Percentiles rank a stretch among this genome's conserved stretches.
phyloP scores from a whole-genome alignment of 83 land plant genomes.

The Picea abies region DNA sequence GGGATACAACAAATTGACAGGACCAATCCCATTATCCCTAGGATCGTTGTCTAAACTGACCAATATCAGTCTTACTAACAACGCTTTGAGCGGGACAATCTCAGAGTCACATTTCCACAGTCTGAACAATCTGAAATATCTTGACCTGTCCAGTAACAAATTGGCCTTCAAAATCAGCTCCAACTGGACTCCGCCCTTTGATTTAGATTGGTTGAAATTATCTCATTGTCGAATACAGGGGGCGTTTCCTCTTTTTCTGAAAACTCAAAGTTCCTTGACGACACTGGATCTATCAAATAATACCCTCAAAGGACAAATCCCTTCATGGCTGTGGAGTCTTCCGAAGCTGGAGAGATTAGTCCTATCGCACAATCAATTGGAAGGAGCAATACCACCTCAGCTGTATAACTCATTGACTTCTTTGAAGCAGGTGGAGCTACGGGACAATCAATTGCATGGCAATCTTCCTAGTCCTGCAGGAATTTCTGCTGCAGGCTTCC shows the following conservation, averaged over 20 bases:
- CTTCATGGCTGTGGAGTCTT: background rate
- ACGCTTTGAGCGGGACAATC: constrained; percentile 23
- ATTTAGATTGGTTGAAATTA: background rate
- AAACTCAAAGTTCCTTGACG: constrained; percentile 1
- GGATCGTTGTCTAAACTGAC: constrained; percentile 32
- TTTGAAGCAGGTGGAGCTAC: background rate
- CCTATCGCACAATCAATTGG: background rate
- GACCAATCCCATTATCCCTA: constrained; percentile 45
- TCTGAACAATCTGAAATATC: constrained; percentile 21
- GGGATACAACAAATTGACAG: constrained; percentile 57
- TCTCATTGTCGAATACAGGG: background rate
- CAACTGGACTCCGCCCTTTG: constrained; percentile 1
- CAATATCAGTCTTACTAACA: constrained; percentile 44
- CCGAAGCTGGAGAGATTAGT: background rate
- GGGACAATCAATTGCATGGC: background rate
- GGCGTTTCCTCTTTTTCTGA: background rate
- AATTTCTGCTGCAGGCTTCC: background rate
- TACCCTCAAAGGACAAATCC: constrained; percentile 38
- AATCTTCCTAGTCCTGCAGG: background rate
- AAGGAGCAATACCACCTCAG: background rate
- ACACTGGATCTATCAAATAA: constrained; percentile 53
- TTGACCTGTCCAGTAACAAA: background rate
- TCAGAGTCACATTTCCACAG: constrained; percentile 14
- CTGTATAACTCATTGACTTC: background rate
- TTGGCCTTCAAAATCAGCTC: background rate